Evolutionary conservation across 768 basidiomycete genomes (phyloP).

Genomic region (Trametes coccinea): DNA sequence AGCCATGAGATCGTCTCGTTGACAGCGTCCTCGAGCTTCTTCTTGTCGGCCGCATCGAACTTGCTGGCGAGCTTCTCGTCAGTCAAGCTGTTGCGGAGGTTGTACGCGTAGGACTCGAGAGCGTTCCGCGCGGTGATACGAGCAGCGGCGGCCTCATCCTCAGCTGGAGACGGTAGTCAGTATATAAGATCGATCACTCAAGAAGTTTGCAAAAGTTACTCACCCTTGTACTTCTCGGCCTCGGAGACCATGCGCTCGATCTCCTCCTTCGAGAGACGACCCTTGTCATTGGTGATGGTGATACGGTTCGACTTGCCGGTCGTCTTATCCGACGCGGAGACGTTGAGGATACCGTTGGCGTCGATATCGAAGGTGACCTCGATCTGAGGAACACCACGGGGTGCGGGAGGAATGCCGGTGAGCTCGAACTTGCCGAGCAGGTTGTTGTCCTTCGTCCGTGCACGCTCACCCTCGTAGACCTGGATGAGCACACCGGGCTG

Average conservation of each 20-base stretch:
- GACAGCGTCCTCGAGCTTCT: slow-evolving; percentile 77
- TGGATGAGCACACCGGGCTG: slow-evolving; percentile 98
- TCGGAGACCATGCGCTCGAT: slow-evolving; percentile 97
- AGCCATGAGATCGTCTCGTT: slow-evolving; percentile 87
- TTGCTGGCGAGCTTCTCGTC: slow-evolving; percentile 88
- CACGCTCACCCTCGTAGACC: slow-evolving; percentile 98
- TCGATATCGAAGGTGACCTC: slow-evolving; percentile 99
- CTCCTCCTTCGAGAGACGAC: slow-evolving; percentile 94
- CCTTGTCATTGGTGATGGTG: slow-evolving; percentile 96
- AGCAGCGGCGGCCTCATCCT: slow-evolving; percentile 83
- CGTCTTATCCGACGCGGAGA: slow-evolving; percentile 93
- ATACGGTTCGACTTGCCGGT: slow-evolving; percentile 95
- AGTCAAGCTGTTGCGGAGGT: slow-evolving; percentile 84
- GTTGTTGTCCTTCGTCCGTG: slow-evolving; percentile 98
- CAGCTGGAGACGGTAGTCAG: slow-evolving; percentile 46
- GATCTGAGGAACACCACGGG: slow-evolving; percentile 96
- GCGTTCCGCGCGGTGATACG: slow-evolving; percentile 88
- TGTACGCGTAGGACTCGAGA: slow-evolving; percentile 94
- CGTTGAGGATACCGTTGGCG: slow-evolving; percentile 95
- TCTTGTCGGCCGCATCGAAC: slow-evolving; percentile 84
- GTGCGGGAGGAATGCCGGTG: slow-evolving; percentile 93
- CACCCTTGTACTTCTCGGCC: slow-evolving; percentile 89
- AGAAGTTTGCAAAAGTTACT: slow-evolving; percentile 23
- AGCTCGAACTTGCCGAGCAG: slow-evolving; percentile 98
- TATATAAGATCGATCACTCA: neutral